Percentiles rank a stretch among this genome's conserved stretches.
Conservation (phyloP, 2,329 filamentous ascomycete species). For the Trichoderma semiorbis region DNA sequence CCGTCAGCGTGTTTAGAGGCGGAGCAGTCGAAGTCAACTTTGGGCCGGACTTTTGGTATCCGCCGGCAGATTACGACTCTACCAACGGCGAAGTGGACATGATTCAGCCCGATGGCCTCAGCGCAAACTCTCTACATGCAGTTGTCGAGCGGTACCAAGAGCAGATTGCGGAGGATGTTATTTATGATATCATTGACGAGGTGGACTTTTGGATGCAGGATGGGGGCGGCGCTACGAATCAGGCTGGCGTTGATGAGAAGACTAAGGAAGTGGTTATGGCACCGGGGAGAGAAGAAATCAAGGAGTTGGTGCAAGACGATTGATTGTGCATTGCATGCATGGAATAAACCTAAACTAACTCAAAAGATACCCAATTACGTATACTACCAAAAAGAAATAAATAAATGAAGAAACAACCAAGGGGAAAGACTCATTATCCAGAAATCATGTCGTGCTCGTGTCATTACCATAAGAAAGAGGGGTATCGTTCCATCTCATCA, state of each 20-base stretch:
- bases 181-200: conserved; percentile 92
- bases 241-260: conserved; percentile 44
- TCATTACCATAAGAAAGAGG: background rate
- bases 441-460: background rate
- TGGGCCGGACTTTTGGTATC: conserved; percentile 87
- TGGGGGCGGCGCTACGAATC: conserved; percentile 48
- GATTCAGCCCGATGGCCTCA: conserved; percentile 27
- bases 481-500: background rate
- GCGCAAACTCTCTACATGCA: conserved; percentile 46
- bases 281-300: conserved; percentile 55
- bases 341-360: background rate
- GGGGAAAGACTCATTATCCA: background rate
- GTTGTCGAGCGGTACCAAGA: conserved; percentile 81
- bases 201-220: conserved; percentile 85
- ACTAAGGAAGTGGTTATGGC: conserved; percentile 42
- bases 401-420: background rate
- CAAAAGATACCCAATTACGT: conserved; percentile 14
- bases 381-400: background rate
- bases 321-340: conserved; percentile 24
- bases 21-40: conserved; percentile 93
- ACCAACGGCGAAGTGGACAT: conserved; percentile 48
- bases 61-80: conserved; percentile 60
- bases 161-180: conserved; percentile 89
- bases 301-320: conserved; percentile 63
- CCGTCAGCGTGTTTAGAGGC: conserved; percentile 86